Percentiles rank a stretch among this genome's conserved stretches.
These are phyloP conservation scores for Podila epigama DNA, from an alignment of 192 early-diverging fungal genomes.

Conservation along the genomic window DNA sequence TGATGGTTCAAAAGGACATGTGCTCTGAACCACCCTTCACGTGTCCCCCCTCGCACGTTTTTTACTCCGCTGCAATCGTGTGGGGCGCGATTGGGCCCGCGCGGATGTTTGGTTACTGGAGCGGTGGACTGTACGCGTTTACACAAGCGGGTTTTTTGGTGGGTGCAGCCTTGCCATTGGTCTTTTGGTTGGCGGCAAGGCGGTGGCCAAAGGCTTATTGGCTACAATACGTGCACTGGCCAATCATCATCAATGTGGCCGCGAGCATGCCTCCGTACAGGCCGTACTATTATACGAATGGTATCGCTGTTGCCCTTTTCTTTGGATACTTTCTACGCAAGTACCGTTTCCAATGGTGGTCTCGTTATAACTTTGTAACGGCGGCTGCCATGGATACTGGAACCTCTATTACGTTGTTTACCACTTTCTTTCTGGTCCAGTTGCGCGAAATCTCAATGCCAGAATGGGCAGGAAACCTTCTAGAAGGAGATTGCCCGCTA, in stretches of 20 bases:
- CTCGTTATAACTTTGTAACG: conserved; percentile 54
- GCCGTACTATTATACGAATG: conserved; percentile 51
- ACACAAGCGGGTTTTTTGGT: conserved; percentile 34
- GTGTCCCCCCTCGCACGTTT: conserved; percentile 41
- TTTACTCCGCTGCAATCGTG: conserved; percentile 66
- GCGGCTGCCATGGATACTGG: conserved; percentile 56
- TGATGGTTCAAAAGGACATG: conserved; percentile 34
- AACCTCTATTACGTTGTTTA: conserved; percentile 15
- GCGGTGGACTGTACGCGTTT: conserved; percentile 3
- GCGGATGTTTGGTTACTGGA: conserved; percentile 53
- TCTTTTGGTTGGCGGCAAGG: conserved; percentile 4
- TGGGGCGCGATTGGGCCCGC: conserved; percentile 71
- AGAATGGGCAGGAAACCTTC: conserved; percentile 23
- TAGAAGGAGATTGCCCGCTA: too few species aligned
- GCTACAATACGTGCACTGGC: conserved; percentile 70
- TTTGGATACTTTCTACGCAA: conserved; percentile 72
- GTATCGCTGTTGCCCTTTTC: conserved; percentile 58
- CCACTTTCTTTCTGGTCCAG: conserved; percentile 48
- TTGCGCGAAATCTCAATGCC: not conserved
- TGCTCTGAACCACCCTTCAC: conserved; percentile 54
- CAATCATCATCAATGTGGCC: conserved; percentile 65
- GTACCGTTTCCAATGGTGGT: conserved; percentile 66
- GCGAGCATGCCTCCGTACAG: conserved; percentile 65
- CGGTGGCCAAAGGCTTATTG: conserved; percentile 16
- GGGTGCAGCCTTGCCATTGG: conserved; percentile 14